phyloP scores from a whole-genome alignment of 164 flowering plant species.

The Nelumbo lutea region DNA sequence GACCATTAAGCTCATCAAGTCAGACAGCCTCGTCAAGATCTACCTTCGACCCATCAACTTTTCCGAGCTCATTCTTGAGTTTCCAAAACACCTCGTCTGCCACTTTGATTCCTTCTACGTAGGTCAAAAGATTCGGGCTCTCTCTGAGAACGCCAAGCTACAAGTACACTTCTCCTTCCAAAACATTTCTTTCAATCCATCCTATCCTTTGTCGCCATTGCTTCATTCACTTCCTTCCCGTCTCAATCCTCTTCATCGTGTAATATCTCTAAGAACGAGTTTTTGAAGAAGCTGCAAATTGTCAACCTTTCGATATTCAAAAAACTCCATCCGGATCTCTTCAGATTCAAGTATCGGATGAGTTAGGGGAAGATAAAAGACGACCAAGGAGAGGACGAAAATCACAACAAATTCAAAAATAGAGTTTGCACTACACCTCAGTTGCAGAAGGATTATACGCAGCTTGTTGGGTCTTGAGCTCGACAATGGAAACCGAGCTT shows the following conservation, averaged over 20 bases:
- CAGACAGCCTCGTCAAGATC: not conserved
- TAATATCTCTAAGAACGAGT: not conserved
- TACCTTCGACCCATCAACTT: conserved; percentile 46
- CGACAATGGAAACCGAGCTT: conserved; percentile 53
- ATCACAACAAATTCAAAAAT: not conserved
- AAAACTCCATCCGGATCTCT: conserved; percentile 35
- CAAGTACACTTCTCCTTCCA: conserved; percentile 23
- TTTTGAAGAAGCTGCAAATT: conserved; percentile 28
- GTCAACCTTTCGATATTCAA: conserved; percentile 47
- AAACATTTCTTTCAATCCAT: conserved; percentile 11
- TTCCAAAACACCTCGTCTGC: conserved; percentile 27
- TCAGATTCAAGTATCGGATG: conserved; percentile 22
- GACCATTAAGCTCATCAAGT: no score
- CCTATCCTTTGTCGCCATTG: conserved; percentile 44
- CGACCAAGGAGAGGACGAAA: conserved; percentile 2
- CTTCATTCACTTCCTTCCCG: conserved; percentile 34
- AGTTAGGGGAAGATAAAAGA: conserved; percentile 12
- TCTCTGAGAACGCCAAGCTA: conserved; percentile 47
- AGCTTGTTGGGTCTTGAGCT: conserved; percentile 1
- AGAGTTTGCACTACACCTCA: conserved; percentile 11
- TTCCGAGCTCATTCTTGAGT: conserved; percentile 33
- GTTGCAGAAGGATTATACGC: no score
- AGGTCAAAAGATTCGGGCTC: conserved; percentile 47
- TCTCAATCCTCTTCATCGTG: not conserved
- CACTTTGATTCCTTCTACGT: conserved; percentile 25